Base-by-base conservation (phyloP, 2,329 filamentous ascomycete species). In the Hypoxylon sp. region DNA sequence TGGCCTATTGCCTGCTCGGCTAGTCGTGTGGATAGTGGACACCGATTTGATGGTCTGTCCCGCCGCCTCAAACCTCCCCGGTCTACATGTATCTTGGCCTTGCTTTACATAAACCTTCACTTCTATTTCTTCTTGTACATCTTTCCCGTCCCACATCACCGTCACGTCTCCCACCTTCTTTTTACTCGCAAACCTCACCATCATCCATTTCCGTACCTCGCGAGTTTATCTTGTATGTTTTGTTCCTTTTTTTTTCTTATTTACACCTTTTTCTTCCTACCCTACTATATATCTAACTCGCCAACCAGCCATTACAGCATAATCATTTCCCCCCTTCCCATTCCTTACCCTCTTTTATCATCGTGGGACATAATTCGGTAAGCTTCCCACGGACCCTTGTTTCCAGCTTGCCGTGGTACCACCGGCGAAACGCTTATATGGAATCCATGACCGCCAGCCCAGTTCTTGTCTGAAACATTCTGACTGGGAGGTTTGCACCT, bases 1-100 rank as follows among this genome's bases (percentile, higher is more conserved):
- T 45, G 58, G 48, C 34, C 43, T 61, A 68, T 64, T 38, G 53
- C 38, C 49, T 65, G 53, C 51, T 65, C 68, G 66, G 70, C 70
- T 73, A 70, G 70, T 72, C 61, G 72, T 70, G 68, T 75, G 69
- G 72, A 72, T 72, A 73, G 70, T 75, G 72, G 72, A 67, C 70
- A 72, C 73, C 74, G 74, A 72, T 73, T 76, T 71, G 73, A 73
- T 73, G 72, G 71, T 72, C 65, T 74, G 73, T 76, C 73, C 75
- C 73, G 75, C 74, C 71, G 75, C 73, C 74, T 76, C 74, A 74
- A 67, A 72, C 67, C 69, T 75, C 72, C 74, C 74, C 72, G 64
- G 70, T 74, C 70, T 60, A n/a, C n/a, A n/a, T n/a, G n/a, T n/a
- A 73, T 73, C 73, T 75, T 75, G 73, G 72, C 74, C 66, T 72